Percentiles rank a stretch among this genome's conserved stretches.
Evolutionary conservation across 176 grass and related monocot genomes (phyloP).

Genomic region (Themeda triandra): DNA sequence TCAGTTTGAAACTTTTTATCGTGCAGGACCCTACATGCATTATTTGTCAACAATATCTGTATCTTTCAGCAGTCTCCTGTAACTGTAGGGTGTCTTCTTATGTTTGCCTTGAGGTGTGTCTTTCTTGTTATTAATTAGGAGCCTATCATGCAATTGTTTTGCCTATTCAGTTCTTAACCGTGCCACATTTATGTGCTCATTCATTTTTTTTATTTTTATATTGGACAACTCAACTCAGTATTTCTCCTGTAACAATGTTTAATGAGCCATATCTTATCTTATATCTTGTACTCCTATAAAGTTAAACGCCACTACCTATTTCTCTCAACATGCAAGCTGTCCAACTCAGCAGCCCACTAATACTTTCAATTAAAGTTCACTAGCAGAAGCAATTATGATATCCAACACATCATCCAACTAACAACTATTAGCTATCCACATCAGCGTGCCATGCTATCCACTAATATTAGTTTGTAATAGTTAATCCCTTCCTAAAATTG

Average conservation of each 20-base stretch:
- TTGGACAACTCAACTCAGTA: neutral
- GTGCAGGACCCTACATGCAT: constrained; percentile 84
- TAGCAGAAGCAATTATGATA: too few relatives aligned
- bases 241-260: neutral
- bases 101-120: constrained; percentile 82
- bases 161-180: neutral
- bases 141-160: constrained; percentile 4
- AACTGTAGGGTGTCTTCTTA: constrained; percentile 63
- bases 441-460: too few relatives aligned
- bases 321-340: too few relatives aligned
- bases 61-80: constrained; percentile 80
- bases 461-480: too few relatives aligned
- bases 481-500: too few relatives aligned
- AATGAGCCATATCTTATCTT: neutral
- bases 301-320: too few relatives aligned
- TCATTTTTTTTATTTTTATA: neutral
- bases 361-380: too few relatives aligned
- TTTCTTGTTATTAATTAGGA: neutral
- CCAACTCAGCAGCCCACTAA: too few relatives aligned
- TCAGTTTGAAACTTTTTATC: constrained; percentile 17
- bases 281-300: too few relatives aligned
- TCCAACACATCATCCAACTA: too few relatives aligned
- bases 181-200: neutral
- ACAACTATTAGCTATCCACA: too few relatives aligned
- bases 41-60: constrained; percentile 89